Evolutionary conservation across 768 basidiomycete genomes (phyloP).

Genomic region (Trametes cinnabarina): DNA sequence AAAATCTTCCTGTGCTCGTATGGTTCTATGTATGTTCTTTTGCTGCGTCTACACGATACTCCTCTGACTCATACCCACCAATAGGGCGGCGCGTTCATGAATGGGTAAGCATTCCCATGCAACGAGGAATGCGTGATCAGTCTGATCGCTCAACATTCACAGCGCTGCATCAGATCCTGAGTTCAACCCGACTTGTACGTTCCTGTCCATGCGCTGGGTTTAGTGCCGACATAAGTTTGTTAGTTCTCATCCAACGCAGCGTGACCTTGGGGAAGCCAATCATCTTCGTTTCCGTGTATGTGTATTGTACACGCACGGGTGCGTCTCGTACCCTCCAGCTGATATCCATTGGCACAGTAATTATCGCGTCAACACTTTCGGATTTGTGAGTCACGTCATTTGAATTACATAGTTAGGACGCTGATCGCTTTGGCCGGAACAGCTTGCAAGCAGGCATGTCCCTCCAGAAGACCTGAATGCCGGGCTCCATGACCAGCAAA

Average conservation of each 20-base stretch:
- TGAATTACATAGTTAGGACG: too few relatives aligned
- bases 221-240: too few relatives aligned
- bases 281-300: constrained; percentile 46
- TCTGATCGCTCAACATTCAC: background rate
- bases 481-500: constrained; percentile 47
- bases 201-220: background rate
- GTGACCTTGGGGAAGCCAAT: constrained; percentile 47
- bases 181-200: constrained; percentile 48
- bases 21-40: constrained; percentile 30
- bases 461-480: constrained; percentile 46
- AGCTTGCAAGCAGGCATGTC: constrained; percentile 49
- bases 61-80: background rate
- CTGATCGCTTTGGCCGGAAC: constrained; percentile 1
- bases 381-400: constrained; percentile 41
- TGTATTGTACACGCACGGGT: background rate
- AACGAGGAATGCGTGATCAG: background rate
- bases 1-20: constrained; percentile 30
- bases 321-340: too few relatives aligned
- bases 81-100: constrained; percentile 50
- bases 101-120: constrained; percentile 33
- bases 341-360: constrained; percentile 38
- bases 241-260: constrained; percentile 51
- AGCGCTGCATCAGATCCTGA: constrained; percentile 44
- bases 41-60: too few relatives aligned
- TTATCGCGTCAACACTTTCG: constrained; percentile 57